Percentiles rank a stretch among this genome's conserved stretches.
phyloP scores from a whole-genome alignment of 1,139 yeast genomes.

The Blastobotrys petasosporus region DNA sequence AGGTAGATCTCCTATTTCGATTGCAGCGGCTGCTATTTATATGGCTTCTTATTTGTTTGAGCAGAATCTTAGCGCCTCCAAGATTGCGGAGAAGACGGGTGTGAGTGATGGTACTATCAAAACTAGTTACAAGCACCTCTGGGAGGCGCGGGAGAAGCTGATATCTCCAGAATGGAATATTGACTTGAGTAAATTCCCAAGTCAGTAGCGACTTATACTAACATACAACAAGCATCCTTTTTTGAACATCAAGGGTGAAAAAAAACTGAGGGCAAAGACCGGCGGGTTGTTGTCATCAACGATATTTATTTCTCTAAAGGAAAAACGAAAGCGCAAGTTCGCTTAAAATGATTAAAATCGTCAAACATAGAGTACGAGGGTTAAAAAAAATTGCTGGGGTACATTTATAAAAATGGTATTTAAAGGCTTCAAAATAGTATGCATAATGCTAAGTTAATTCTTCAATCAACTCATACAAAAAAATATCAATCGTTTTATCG shows the following conservation, averaged over 20 bases:
- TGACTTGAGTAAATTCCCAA: slow-evolving; percentile 53
- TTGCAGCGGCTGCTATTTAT: slow-evolving; percentile 95
- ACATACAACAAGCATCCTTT: slow-evolving; percentile 28
- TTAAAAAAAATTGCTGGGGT: too few relatives aligned
- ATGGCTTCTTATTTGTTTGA: slow-evolving; percentile 85
- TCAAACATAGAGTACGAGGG: too few relatives aligned
- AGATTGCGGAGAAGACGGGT: slow-evolving; percentile 91
- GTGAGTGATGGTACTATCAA: slow-evolving; percentile 97
- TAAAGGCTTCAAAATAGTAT: too few relatives aligned
- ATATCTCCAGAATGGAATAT: slow-evolving; percentile 80
- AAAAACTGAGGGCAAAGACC: not conserved
- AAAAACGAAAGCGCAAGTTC: too few relatives aligned
- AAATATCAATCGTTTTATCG: slow-evolving; percentile 8
- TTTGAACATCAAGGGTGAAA: not conserved
- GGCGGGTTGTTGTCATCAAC: not conserved
- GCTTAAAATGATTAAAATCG: too few relatives aligned
- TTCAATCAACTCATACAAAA: slow-evolving; percentile 1
- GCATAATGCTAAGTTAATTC: not conserved
- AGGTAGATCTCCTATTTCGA: slow-evolving; percentile 94
- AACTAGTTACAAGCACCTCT: slow-evolving; percentile 80
- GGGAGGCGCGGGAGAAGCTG: slow-evolving; percentile 64
- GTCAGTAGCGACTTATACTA: too few relatives aligned
- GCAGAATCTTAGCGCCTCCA: slow-evolving; percentile 55
- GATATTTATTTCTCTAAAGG: not conserved
- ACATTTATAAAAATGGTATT: too few relatives aligned